Conservation (phyloP, 257 asterid genomes). For the Verbena officinalis region DNA sequence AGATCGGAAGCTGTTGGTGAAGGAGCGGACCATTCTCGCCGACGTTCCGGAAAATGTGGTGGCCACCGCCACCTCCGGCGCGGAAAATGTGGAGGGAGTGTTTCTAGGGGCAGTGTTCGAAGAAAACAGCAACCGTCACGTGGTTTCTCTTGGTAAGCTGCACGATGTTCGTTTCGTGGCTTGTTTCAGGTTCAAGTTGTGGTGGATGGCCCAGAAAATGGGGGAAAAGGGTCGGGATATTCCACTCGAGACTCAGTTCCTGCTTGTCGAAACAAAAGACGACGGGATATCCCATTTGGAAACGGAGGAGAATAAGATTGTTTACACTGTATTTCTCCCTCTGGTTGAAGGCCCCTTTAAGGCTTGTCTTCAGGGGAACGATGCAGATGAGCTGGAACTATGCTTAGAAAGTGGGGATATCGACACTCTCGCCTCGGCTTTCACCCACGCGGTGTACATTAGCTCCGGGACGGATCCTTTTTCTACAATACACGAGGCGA, state of each 20-base stretch:
- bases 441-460: slow-evolving; percentile 62
- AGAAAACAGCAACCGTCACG: slow-evolving; percentile 43
- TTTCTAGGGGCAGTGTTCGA: slow-evolving; percentile 50
- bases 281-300: slow-evolving; percentile 51
- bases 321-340: slow-evolving; percentile 72
- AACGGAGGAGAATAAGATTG: slow-evolving; percentile 40
- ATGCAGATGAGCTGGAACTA: slow-evolving; percentile 64
- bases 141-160: slow-evolving; percentile 43
- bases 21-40: no score
- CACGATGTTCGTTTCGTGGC: slow-evolving; percentile 68
- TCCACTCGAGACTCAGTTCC: slow-evolving; percentile 80
- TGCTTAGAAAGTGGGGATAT: slow-evolving; percentile 80
- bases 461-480: slow-evolving; percentile 74
- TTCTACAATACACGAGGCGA: slow-evolving; percentile 56
- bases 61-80: slow-evolving; percentile 54
- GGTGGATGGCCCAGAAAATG: slow-evolving; percentile 98
- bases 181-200: slow-evolving; percentile 77
- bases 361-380: slow-evolving; percentile 77
- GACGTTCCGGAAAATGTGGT: no score
- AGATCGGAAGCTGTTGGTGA: no score
- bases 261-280: slow-evolving; percentile 63
- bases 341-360: slow-evolving; percentile 71
- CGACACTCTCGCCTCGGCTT: slow-evolving; percentile 49
- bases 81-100: slow-evolving; percentile 44
- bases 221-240: slow-evolving; percentile 73